A percentile compares a stretch with the other conserved stretches of the same genome.
phyloP scores from a whole-genome alignment of 495 filamentous ascomycete species.

The Chaetomium tenue region DNA sequence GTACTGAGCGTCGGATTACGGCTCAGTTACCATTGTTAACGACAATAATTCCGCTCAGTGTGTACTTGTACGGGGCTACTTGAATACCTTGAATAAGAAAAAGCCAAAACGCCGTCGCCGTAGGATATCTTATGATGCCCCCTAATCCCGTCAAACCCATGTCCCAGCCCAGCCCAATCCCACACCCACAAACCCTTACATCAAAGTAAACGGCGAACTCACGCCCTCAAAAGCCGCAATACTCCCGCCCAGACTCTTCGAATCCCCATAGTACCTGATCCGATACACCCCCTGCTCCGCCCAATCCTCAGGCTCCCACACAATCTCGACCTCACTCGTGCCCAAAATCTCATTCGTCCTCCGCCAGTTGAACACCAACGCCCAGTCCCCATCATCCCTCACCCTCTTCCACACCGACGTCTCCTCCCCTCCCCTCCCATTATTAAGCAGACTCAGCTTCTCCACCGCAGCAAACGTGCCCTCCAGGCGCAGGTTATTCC shows the following conservation, averaged over 20 bases:
- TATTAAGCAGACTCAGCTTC: constrained; percentile 36
- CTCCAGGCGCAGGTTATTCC: constrained; percentile 80
- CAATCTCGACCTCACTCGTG: constrained; percentile 73
- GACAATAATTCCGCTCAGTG: no score
- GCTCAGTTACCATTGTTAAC: no score
- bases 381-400: constrained; percentile 76
- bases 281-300: constrained; percentile 60
- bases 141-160: background rate
- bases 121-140: background rate
- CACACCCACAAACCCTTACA: constrained; percentile 12
- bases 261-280: constrained; percentile 82
- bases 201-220: constrained; percentile 61
- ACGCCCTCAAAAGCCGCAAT: constrained; percentile 75
- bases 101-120: background rate
- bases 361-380: constrained; percentile 75
- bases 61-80: no score
- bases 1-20: no score
- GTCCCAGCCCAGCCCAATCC: constrained; percentile 9
- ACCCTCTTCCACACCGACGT: constrained; percentile 58
- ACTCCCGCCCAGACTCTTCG: constrained; percentile 64
- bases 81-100: background rate
- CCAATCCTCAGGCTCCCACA: constrained; percentile 72
- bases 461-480: constrained; percentile 80
- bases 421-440: background rate
- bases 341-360: constrained; percentile 68